Evolutionary conservation across 192 early-diverging fungal species (phyloP).

Genomic region (Rhizoclosmatium globosum): DNA sequence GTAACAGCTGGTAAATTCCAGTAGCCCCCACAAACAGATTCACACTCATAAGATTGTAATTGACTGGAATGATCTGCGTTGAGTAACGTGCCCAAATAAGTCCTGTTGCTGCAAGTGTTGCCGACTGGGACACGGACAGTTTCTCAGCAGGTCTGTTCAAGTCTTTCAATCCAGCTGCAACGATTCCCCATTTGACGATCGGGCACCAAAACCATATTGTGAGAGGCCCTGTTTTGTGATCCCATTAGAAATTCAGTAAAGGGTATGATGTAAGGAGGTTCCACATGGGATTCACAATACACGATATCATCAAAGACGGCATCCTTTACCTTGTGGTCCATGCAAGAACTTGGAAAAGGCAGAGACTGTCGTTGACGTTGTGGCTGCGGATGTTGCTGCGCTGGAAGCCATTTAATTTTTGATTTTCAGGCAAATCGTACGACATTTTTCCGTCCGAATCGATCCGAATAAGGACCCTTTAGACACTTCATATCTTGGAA

Average conservation of each 20-base stretch:
- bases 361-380: slow-evolving; percentile 8
- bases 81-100: slow-evolving; percentile 97
- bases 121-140: slow-evolving; percentile 82
- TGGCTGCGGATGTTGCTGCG: not conserved
- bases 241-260: slow-evolving; percentile 97
- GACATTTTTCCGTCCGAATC: too few species aligned
- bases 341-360: slow-evolving; percentile 73
- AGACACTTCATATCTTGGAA: too few species aligned
- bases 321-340: slow-evolving; percentile 56
- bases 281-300: not conserved
- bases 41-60: slow-evolving; percentile 86
- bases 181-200: slow-evolving; percentile 71
- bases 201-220: slow-evolving; percentile 21
- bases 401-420: not conserved
- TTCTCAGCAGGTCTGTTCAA: slow-evolving; percentile 87
- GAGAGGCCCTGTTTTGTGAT: slow-evolving; percentile 89
- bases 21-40: slow-evolving; percentile 93
- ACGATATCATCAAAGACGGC: not conserved
- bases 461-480: too few species aligned
- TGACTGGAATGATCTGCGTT: slow-evolving; percentile 90
- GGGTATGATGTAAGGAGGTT: slow-evolving; percentile 65
- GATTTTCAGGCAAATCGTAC: too few species aligned
- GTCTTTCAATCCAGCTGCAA: slow-evolving; percentile 92
- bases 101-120: slow-evolving; percentile 89
- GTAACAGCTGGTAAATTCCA: slow-evolving; percentile 83